These are phyloP conservation scores for Begonia masoniana DNA, from an alignment of 306 rosid species.

Conservation along the genomic window DNA sequence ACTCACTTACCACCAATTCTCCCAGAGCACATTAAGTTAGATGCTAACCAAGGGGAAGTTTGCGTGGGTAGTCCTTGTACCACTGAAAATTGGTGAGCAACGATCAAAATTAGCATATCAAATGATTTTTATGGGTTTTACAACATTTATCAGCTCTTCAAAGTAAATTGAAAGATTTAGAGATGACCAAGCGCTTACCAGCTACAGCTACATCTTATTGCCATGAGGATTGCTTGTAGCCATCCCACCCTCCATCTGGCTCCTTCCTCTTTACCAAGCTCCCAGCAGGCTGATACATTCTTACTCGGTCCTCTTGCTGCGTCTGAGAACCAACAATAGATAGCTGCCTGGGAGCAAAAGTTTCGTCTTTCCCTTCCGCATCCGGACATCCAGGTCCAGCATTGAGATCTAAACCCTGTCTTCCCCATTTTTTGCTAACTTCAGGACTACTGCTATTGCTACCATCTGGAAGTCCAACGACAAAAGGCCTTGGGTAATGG, in stretches of 20 bases:
- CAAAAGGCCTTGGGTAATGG: slow-evolving; percentile 45
- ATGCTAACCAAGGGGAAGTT: slow-evolving; percentile 21
- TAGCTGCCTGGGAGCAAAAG: slow-evolving; percentile 27
- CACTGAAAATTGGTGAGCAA: slow-evolving; percentile 24
- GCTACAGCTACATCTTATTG: slow-evolving; percentile 16
- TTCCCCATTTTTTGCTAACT: slow-evolving; percentile 43
- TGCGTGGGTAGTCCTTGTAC: slow-evolving; percentile 29
- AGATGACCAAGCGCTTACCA: too few relatives aligned
- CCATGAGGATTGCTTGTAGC: slow-evolving; percentile 53
- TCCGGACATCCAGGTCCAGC: slow-evolving; percentile 65
- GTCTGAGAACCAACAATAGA: slow-evolving; percentile 42
- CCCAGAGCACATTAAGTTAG: slow-evolving; percentile 28
- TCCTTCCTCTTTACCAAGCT: slow-evolving; percentile 57
- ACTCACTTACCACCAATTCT: slow-evolving; percentile 46
- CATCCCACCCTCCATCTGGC: slow-evolving; percentile 65
- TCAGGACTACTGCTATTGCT: slow-evolving; percentile 35
- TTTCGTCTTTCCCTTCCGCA: slow-evolving; percentile 48
- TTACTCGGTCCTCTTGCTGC: slow-evolving; percentile 37
- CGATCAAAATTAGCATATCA: too few relatives aligned
- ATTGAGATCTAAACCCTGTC: slow-evolving; percentile 63
- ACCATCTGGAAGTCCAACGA: slow-evolving; percentile 37
- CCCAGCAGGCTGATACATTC: slow-evolving; percentile 37
- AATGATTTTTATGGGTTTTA: too few relatives aligned
- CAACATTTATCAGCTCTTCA: too few relatives aligned
- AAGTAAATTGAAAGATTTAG: not conserved